phyloP scores from a whole-genome alignment of 768 basidiomycete genomes.

The Tremella yokohamensis region DNA sequence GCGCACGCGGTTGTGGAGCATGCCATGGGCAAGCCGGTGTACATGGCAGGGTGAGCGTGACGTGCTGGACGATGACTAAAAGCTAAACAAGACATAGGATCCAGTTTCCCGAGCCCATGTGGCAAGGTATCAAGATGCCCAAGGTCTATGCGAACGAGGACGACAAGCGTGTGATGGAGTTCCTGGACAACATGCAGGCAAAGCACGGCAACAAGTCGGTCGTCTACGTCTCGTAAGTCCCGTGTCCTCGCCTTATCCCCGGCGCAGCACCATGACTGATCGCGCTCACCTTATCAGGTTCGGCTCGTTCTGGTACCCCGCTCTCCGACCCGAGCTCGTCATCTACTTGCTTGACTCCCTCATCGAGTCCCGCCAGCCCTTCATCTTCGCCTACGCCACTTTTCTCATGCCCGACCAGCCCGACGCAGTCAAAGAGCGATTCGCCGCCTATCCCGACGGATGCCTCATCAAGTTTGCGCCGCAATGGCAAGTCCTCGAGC shows the following conservation, averaged over 20 bases:
- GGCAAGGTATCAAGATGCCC: slow-evolving; percentile 14
- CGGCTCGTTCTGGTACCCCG: slow-evolving; percentile 29
- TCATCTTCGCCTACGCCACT: slow-evolving; percentile 32
- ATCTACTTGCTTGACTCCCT: slow-evolving; percentile 26
- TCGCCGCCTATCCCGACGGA: slow-evolving; percentile 14
- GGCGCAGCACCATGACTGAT: too few species aligned
- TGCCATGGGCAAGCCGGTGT: slow-evolving; percentile 16
- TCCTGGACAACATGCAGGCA: slow-evolving; percentile 26
- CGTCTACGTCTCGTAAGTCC: slow-evolving; percentile 24
- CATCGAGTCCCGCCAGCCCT: slow-evolving; percentile 14
- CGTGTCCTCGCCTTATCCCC: background rate
- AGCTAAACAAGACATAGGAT: too few species aligned
- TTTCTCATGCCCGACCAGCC: slow-evolving; percentile 11
- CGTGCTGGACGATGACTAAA: background rate
- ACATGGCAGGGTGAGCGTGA: slow-evolving; percentile 29
- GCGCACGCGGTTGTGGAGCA: slow-evolving; percentile 11
- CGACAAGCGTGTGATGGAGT: slow-evolving; percentile 18
- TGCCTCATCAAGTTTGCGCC: slow-evolving; percentile 27
- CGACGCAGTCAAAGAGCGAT: slow-evolving; percentile 13
- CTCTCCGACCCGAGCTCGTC: slow-evolving; percentile 24
- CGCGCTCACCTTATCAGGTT: slow-evolving; percentile 15
- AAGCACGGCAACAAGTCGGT: slow-evolving; percentile 25
- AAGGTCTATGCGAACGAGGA: slow-evolving; percentile 7
- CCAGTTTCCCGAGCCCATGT: slow-evolving; percentile 24
- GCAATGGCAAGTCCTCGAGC: slow-evolving; percentile 28